Evolutionary conservation across 2,329 filamentous ascomycete genomes (phyloP), one percentile per base, ranked within the genome.

Genomic region (Leptographium procerum): DNA sequence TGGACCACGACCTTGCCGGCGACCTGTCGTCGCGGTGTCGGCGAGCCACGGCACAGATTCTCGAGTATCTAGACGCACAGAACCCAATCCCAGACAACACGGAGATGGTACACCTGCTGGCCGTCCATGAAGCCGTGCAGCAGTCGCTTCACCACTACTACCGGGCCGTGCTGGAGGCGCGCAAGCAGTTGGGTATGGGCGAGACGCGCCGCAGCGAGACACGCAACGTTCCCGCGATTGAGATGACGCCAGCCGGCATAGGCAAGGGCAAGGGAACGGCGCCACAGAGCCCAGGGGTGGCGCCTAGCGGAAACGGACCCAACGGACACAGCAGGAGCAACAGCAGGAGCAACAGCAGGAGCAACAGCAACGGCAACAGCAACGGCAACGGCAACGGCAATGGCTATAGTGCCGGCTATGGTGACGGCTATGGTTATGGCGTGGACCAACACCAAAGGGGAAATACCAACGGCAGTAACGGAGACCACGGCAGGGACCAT

Each of bases 11-110:
- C n/a, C 79, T 99, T 56, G 85, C 96, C 69, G 88, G 86, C 68
- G 94, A 99, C 73, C 97, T 99, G 69, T 84, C 86, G 53, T 87
- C 94, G 65, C 86, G 94, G 28, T 97, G 92, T 68, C 84, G 86
- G 62, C 82, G 84, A 58, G 92, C 92, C 5, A 86, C 88, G 56
- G 81, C 86, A 57, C 89, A 87, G 67, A 84, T 97, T 65, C 91
- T 96, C 67, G 78, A 79, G 34, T 97, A 95, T 73, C 96, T 97
- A 77, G 79, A 85, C 48, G 83, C 85, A 52, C 85, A 87, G 59
- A 82, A 89, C 68, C 91, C 92, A 0, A 69, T 82, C 1, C 91
- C 92, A 0, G 94, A 97, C 70, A 92, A 96, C 66, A 87, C 96
- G 64, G 97, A 92, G 1, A 90, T 97, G 81, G 85, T 94, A 68